phyloP scores from a whole-genome alignment of 2,329 filamentous ascomycete species.

The Rutstroemia sp. region DNA sequence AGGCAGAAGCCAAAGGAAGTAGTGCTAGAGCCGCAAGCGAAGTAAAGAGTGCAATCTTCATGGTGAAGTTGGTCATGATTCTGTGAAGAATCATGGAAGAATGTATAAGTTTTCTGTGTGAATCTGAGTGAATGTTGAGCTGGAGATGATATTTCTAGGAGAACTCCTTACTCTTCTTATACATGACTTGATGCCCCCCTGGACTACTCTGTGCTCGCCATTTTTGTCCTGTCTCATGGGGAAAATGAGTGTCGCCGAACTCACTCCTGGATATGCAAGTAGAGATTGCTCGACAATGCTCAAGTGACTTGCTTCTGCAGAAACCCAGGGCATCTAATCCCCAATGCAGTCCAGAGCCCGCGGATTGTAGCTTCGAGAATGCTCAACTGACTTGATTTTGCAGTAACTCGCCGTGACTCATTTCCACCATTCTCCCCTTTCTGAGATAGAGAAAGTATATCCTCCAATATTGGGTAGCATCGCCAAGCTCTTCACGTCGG shows the following conservation, averaged over 20 bases:
- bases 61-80: conserved; percentile 3
- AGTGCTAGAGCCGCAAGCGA: conserved; percentile 14
- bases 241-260: background rate
- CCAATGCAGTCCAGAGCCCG: background rate
- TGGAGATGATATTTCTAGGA: background rate
- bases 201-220: background rate
- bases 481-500: background rate
- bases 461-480: background rate
- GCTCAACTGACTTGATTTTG: background rate
- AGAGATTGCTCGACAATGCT: too few species aligned
- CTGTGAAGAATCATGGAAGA: background rate
- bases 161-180: background rate
- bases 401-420: background rate
- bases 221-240: background rate
- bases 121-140: background rate
- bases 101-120: too few species aligned
- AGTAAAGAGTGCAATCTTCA: conserved; percentile 22
- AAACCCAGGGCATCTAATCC: background rate
- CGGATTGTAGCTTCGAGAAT: background rate
- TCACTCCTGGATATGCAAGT: background rate
- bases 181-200: background rate
- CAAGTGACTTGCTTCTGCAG: background rate
- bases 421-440: background rate
- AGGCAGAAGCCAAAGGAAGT: conserved; percentile 16
- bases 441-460: background rate